phyloP scores from a whole-genome alignment of 1,284 basidiomycete species.

The Ceratobasidium sp. region DNA sequence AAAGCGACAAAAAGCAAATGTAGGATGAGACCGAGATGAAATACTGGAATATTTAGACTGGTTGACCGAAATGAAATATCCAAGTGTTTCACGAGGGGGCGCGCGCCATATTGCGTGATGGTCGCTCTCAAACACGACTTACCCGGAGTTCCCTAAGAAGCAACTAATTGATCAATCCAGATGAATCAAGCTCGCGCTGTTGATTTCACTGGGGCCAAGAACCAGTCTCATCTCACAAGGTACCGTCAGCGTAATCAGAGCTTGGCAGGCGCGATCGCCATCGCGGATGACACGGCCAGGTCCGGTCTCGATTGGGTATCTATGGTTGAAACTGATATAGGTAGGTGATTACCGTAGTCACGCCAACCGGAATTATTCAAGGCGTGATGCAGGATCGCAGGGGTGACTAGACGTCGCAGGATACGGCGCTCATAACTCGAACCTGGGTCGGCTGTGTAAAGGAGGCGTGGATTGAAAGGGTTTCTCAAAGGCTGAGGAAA shows the following conservation, averaged over 20 bases:
- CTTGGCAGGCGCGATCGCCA: not conserved
- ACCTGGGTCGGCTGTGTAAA: not conserved
- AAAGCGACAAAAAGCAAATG: not conserved
- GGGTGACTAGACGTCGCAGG: not conserved
- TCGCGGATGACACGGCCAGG: not conserved
- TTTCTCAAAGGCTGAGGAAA: not conserved
- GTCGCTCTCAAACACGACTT: not conserved
- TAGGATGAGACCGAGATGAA: not conserved
- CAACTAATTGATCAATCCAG: conserved; percentile 5
- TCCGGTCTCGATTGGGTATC: not conserved
- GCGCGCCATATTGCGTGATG: not conserved
- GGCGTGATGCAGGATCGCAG: not conserved
- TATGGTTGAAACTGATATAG: not conserved
- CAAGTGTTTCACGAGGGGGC: not conserved
- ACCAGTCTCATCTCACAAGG: conserved; percentile 1
- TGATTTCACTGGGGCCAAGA: not conserved
- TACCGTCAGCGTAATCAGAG: not conserved
- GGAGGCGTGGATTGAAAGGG: conserved; percentile 1
- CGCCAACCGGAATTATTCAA: not conserved
- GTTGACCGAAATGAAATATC: not conserved
- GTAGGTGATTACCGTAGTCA: conserved; percentile 10
- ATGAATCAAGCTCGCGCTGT: not conserved
- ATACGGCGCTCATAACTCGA: not conserved
- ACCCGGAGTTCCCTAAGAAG: not conserved
- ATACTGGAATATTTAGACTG: not conserved